Base-by-base conservation (phyloP, 495 filamentous ascomycete genomes). In the Margaritispora aquatica region DNA sequence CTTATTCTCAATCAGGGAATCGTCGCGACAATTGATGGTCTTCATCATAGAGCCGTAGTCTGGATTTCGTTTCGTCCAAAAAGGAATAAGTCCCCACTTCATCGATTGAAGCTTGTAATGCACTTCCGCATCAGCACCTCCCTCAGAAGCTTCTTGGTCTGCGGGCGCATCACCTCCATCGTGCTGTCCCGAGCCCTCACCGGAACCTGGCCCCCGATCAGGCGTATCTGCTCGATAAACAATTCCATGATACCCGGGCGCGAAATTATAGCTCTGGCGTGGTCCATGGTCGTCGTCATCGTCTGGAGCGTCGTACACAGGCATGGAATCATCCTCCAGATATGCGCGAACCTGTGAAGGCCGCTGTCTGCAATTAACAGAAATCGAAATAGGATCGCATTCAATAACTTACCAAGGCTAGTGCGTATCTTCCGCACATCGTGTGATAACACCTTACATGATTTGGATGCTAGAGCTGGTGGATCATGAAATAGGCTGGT, bases 21-120 rank as follows among this genome's bases (percentile, higher is more conserved):
- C 94, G 67, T 92, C 92, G 22, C 94, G 87, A 70, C 92, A 96
- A 70, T 98, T 98, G 69, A 97, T 98, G 0, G 90, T 95, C 65
- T 86, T 88, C 77, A 93, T 76, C 68, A 88, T 74, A 1, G 87
- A 83, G 22, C 80, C 77, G 62, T 92, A 95, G 69, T 88, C 83
- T 0, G 89, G 84, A 54, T 86, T 82, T 22, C 88, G 84, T 68
- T 94, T 88, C 10, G 90, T 91, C 92, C 92, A 96, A 74, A 89
- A 96, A 0, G 93, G 93, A 20, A 97, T 77, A 2, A 96, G 76
- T 1, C 84, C 92, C 92, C 92, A 96, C 78, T 88, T 89, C 88
- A 96, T 97, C 26, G 88, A 79, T 66, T 96, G 90, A 2, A 98
- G 75, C 58, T 88, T 92, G 75, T 92, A 97, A 55, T 64, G 82